These are phyloP conservation scores for Grigorovia humatica DNA, from an alignment of 805 yeast species.

Conservation along the genomic window DNA sequence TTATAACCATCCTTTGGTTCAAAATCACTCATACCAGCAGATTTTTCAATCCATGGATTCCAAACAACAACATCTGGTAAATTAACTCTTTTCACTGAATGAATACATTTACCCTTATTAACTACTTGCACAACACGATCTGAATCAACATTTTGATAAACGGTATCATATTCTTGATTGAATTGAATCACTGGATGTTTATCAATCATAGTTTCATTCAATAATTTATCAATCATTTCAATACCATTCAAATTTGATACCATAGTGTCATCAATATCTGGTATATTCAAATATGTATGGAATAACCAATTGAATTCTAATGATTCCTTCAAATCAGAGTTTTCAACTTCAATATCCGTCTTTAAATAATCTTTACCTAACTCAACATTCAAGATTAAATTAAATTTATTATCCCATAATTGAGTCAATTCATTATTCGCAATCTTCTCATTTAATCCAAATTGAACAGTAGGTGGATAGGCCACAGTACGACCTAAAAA, in stretches of 20 bases:
- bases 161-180: conserved; percentile 74
- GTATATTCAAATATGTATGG: conserved; percentile 76
- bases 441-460: conserved; percentile 81
- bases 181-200: conserved; percentile 67
- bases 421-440: conserved; percentile 62
- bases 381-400: conserved; percentile 59
- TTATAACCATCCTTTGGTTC: conserved; percentile 75
- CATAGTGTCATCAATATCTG: conserved; percentile 66
- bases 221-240: conserved; percentile 64
- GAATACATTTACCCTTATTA: conserved; percentile 58
- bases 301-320: conserved; percentile 90
- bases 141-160: conserved; percentile 54
- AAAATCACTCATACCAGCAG: conserved; percentile 80
- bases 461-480: conserved; percentile 71
- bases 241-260: conserved; percentile 73
- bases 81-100: conserved; percentile 54
- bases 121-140: conserved; percentile 55
- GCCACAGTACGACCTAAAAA: conserved; percentile 75
- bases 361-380: conserved; percentile 48
- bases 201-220: conserved; percentile 51
- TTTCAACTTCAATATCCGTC: conserved; percentile 67
- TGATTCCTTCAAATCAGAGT: conserved; percentile 41
- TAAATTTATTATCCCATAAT: conserved; percentile 54
- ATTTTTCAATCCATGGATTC: conserved; percentile 92
- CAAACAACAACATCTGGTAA: conserved; percentile 75